Evolutionary conservation across 768 basidiomycete species (phyloP), one percentile per base, ranked within the genome.

Genomic region (Boletus sp.): DNA sequence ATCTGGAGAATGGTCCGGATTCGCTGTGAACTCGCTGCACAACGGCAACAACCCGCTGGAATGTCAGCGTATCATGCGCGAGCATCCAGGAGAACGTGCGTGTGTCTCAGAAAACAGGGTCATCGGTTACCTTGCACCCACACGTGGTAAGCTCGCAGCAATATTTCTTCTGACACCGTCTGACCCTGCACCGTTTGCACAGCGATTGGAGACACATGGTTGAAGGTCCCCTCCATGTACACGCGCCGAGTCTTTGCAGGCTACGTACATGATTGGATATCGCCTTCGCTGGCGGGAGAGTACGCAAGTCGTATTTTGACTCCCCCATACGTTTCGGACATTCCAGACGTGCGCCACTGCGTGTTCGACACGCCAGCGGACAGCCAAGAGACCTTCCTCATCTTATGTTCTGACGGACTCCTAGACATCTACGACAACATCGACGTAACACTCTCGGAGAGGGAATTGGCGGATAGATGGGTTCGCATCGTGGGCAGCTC

Each of bases 351-450:
- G 24, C 64, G 73, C 30, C 76, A 79, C 62, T 60, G 66, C 17
- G 69, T 60, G 15, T 62, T 79, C 20, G 61, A 65, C 33, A 24
- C 47, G 20, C 17, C 67, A 7, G 47, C 51, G 42, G 59, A 54
- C 7, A 45, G 40, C 39, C 61, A 57, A n/a, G 76, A 69, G 33
- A 55, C 45, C 1, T 64, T 74, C 55, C 64, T 82, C 41, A 69
- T 80, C 49, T 63, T 76, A n/a, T 78, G 75, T 52, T 78, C 79
- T 4, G 80, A 82, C 50, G 79, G 80, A n/a, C 63, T 82, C 15
- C 55, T 66, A 2, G 79, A 81, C 59, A 50, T 80, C 33, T 77
- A 75, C 47, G 69, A 72, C 48, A 68, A 67, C 28, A 51, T 62
- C 7, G 65, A 68, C 30, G 35, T 2, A 36, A 30, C 62, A 9